These are phyloP conservation scores for Macrophomina phaseolina DNA, from an alignment of 2,329 filamentous ascomycete species.

Conservation along the genomic window DNA sequence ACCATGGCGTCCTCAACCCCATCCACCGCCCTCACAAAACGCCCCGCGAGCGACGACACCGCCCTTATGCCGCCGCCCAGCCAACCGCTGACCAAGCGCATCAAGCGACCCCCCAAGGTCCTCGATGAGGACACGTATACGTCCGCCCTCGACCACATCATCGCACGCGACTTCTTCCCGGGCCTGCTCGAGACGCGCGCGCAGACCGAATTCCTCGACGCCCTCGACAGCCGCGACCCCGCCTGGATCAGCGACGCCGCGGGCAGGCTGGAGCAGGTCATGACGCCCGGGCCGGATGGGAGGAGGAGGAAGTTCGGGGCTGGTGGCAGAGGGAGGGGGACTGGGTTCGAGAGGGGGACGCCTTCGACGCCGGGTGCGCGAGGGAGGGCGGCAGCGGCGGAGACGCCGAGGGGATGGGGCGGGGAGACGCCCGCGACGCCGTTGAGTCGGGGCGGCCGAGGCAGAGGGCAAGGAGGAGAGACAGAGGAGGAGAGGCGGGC, in stretches of 20 bases:
- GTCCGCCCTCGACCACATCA: constrained; percentile 87
- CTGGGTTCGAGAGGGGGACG: constrained; percentile 38
- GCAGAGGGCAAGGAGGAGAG: constrained; percentile 34
- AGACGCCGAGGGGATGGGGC: constrained; percentile 70
- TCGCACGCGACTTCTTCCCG: constrained; percentile 95
- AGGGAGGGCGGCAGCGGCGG: constrained; percentile 38
- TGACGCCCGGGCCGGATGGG: constrained; percentile 73
- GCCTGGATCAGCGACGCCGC: constrained; percentile 87
- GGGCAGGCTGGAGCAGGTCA: constrained; percentile 67
- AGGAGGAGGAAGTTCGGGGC: constrained; percentile 34
- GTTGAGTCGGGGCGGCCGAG: constrained; percentile 54
- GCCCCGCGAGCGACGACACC: constrained; percentile 50
- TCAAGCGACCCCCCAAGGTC: constrained; percentile 86
- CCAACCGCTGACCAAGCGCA: constrained; percentile 82
- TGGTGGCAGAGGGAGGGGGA: neutral
- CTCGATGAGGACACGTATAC: constrained; percentile 96
- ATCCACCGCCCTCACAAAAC: constrained; percentile 69
- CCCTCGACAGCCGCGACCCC: constrained; percentile 81
- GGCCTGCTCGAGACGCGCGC: constrained; percentile 84
- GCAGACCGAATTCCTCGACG: constrained; percentile 91
- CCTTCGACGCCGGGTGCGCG: constrained; percentile 31
- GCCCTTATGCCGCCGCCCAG: constrained; percentile 79
- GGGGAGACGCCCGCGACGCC: constrained; percentile 71
- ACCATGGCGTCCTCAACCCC: constrained; percentile 7
- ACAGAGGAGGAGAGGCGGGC: constrained; percentile 23